A percentile compares a stretch with the other conserved stretches of the same genome.
Conservation (phyloP, 345 rosid genomes). For the Citrus medica region DNA sequence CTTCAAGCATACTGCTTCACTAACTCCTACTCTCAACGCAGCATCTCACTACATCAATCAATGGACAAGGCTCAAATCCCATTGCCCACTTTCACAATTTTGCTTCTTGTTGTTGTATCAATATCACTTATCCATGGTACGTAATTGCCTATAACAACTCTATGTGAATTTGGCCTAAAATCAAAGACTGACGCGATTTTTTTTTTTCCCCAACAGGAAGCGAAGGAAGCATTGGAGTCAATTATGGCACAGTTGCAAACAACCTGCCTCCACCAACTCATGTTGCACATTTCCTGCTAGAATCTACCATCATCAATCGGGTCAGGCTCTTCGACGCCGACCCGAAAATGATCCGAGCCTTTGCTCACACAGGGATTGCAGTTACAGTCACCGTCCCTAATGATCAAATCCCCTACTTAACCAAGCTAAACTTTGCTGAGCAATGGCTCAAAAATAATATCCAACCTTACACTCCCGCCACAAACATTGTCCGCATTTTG, state of each 20-base stretch:
- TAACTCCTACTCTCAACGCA: neutral
- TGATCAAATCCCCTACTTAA: slow-evolving; percentile 63
- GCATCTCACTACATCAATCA: neutral
- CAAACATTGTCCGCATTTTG: slow-evolving; percentile 66
- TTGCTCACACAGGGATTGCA: slow-evolving; percentile 59
- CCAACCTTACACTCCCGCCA: slow-evolving; percentile 56
- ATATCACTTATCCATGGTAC: slow-evolving; percentile 21
- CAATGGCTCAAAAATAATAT: slow-evolving; percentile 59
- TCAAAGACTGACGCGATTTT: neutral
- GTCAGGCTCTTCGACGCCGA: slow-evolving; percentile 69
- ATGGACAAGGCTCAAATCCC: slow-evolving; percentile 5
- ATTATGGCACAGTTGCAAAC: slow-evolving; percentile 74
- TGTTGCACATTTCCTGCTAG: slow-evolving; percentile 66
- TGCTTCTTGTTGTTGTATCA: slow-evolving; percentile 13
- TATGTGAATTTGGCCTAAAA: neutral
- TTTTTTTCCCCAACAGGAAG: slow-evolving; percentile 22
- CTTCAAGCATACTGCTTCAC: slow-evolving; percentile 21
- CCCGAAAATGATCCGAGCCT: slow-evolving; percentile 54
- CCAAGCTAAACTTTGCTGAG: slow-evolving; percentile 48
- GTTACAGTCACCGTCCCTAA: slow-evolving; percentile 64
- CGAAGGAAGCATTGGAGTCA: slow-evolving; percentile 57
- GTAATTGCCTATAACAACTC: neutral
- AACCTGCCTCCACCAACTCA: slow-evolving; percentile 70
- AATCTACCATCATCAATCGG: slow-evolving; percentile 63
- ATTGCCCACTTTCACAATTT: slow-evolving; percentile 1